Evolutionary conservation across 2,329 filamentous ascomycete genomes (phyloP).

Genomic region (Penicillium verrucosum): DNA sequence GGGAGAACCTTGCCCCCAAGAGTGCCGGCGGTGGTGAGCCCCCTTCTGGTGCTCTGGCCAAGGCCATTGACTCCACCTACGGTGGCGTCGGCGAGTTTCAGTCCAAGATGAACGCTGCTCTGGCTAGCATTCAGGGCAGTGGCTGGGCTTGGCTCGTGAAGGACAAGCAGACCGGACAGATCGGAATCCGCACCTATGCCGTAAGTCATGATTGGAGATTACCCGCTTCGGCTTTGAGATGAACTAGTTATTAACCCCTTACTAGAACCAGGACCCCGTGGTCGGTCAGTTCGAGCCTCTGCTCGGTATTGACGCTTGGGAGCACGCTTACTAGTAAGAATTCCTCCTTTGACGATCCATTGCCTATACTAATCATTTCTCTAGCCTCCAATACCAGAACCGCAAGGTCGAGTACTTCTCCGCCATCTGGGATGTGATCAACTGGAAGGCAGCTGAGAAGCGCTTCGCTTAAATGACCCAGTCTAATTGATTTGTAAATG

Average conservation of each 20-base stretch:
- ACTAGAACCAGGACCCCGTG: conserved; percentile 79
- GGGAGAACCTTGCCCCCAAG: conserved; percentile 65
- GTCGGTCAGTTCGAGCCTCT: conserved; percentile 78
- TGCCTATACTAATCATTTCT: conserved; percentile 17
- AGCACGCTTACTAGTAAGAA: conserved; percentile 82
- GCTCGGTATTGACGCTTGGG: conserved; percentile 90
- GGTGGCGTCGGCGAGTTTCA: conserved; percentile 59
- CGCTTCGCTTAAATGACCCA: conserved; percentile 56
- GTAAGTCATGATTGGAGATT: conserved; percentile 32
- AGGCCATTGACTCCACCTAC: conserved; percentile 58
- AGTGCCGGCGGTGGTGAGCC: conserved; percentile 61
- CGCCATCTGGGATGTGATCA: conserved; percentile 90
- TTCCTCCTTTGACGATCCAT: not conserved
- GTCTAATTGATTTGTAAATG: conserved; percentile 5
- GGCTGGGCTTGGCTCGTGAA: conserved; percentile 64
- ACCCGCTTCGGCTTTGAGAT: not conserved
- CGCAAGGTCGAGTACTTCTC: conserved; percentile 94
- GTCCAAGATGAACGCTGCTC: conserved; percentile 61
- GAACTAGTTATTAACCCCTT: conserved; percentile 5
- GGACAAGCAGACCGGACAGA: conserved; percentile 57
- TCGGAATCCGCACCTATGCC: conserved; percentile 63
- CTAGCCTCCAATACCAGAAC: conserved; percentile 85
- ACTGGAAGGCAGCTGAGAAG: conserved; percentile 87
- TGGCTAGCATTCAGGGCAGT: conserved; percentile 63
- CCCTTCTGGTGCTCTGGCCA: conserved; percentile 55